phyloP scores from a whole-genome alignment of 1,284 basidiomycete species.

The Cryptococcus deneoformans region DNA sequence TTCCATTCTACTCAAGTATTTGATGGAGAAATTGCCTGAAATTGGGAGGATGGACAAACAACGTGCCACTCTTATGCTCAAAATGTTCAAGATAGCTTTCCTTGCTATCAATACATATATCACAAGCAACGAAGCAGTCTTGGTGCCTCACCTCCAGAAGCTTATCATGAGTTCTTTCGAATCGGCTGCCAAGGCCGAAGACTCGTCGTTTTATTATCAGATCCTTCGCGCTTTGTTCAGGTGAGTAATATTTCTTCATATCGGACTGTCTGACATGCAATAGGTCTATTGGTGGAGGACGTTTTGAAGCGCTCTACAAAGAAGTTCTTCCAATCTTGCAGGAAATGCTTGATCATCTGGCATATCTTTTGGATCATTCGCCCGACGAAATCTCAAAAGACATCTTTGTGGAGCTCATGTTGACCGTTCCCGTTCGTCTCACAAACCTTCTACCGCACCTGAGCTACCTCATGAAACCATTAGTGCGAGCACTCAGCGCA shows the following conservation, averaged over 20 bases:
- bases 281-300: conserved; percentile 88
- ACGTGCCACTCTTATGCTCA: conserved; percentile 73
- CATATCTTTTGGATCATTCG: conserved; percentile 80
- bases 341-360: conserved; percentile 94
- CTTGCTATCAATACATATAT: conserved; percentile 80
- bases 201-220: conserved; percentile 91
- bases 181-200: conserved; percentile 84
- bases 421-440: conserved; percentile 93
- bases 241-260: conserved; percentile 5
- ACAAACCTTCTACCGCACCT: conserved; percentile 96
- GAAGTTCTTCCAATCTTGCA: conserved; percentile 95
- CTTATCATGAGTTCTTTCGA: conserved; percentile 98
- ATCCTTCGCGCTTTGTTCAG: conserved; percentile 94
- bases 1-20: conserved; percentile 84
- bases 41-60: conserved; percentile 82
- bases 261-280: conserved; percentile 3
- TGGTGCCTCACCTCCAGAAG: conserved; percentile 89
- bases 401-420: conserved; percentile 94
- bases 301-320: conserved; percentile 94
- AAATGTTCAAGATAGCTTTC: conserved; percentile 97
- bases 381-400: conserved; percentile 70
- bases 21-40: conserved; percentile 76
- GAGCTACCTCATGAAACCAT: conserved; percentile 93
- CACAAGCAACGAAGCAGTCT: conserved; percentile 78
- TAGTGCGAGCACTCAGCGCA: conserved; percentile 87